Evolutionary conservation across 169 alveolate genomes (phyloP), one percentile per base, ranked within the genome.

Genomic region (Babesia caballi): DNA sequence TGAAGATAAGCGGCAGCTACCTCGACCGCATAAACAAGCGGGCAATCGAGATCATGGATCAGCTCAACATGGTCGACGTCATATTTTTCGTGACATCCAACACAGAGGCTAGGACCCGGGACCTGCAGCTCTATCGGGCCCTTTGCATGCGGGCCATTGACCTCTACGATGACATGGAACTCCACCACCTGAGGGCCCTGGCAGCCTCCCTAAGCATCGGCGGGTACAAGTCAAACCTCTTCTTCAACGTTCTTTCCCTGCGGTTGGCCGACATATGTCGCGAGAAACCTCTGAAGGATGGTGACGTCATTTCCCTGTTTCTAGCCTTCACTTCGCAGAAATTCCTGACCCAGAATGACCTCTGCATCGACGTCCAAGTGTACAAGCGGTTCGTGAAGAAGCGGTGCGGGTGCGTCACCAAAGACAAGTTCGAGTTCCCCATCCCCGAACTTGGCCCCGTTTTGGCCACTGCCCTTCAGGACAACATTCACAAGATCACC

Each of bases 81-180:
- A 49, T 76, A 32, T 76, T 76, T 59, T 67, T 76, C 36, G 42
- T 78, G 42, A 67, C 82, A 0, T 66, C 83, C n/a, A 78, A 78
- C 28, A 52, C 81, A 21, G 77, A 78, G 33, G 70, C 76, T 4
- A 58, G 36, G 54, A 59, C 63, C 60, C 66, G 36, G 9, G 74
- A 78, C 57, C 9, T 69, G 40, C 57, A 78, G 30, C 46, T 78
- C n/a, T 78, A 66, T 36, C 17, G 72, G 11, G 36, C 41, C 17
- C 38, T 78, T 47, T 78, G 87, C 42, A 11, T 51, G 21, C 38
- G 75, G 30, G 38, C 59, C 17, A 78, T 78, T 0, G 63, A 69
- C 2, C 30, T 78, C n/a, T 46, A 41, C 25, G 77, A 67, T 38
- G 71, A 78, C 17, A 70, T 78, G 49, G 87, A 78, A 25, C 60